A percentile compares a stretch with the other conserved stretches of the same genome.
These are phyloP conservation scores for Penicillium malachiteum DNA, from an alignment of 495 filamentous ascomycete species.

Conservation along the genomic window DNA sequence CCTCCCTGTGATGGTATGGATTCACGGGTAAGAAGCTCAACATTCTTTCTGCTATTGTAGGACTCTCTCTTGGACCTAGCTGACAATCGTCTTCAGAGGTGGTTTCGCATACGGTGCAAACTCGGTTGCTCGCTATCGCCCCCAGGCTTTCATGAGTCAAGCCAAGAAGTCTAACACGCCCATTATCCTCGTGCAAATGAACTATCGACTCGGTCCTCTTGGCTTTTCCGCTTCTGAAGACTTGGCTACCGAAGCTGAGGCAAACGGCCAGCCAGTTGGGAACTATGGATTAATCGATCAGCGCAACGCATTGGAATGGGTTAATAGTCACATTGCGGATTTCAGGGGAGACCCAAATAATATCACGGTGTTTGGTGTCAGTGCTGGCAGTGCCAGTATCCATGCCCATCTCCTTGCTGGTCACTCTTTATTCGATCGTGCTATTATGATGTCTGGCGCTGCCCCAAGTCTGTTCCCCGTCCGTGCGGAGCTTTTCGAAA, in stretches of 20 bases:
- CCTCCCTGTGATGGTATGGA: conserved; percentile 10
- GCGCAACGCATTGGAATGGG: conserved; percentile 12
- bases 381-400: conserved; percentile 8
- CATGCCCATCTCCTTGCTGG: conserved; percentile 7
- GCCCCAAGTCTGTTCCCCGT: conserved; percentile 3
- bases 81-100: neutral
- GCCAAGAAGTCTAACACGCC: conserved; percentile 4
- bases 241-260: conserved; percentile 1
- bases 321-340: conserved; percentile 8
- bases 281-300: conserved; percentile 9
- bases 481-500: neutral
- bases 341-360: conserved; percentile 7
- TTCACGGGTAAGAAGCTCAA: conserved; percentile 4
- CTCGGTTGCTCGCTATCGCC: conserved; percentile 8
- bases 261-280: neutral
- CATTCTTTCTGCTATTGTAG: neutral
- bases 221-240: conserved; percentile 7
- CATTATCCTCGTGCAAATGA: conserved; percentile 5
- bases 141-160: neutral
- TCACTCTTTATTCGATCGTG: conserved; percentile 8
- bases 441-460: conserved; percentile 9
- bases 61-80: no score
- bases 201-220: conserved; percentile 6
- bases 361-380: conserved; percentile 9
- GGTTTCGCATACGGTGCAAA: conserved; percentile 10